Conservation (phyloP, 306 rosid species). For the Sphenostylis stenocarpa region DNA sequence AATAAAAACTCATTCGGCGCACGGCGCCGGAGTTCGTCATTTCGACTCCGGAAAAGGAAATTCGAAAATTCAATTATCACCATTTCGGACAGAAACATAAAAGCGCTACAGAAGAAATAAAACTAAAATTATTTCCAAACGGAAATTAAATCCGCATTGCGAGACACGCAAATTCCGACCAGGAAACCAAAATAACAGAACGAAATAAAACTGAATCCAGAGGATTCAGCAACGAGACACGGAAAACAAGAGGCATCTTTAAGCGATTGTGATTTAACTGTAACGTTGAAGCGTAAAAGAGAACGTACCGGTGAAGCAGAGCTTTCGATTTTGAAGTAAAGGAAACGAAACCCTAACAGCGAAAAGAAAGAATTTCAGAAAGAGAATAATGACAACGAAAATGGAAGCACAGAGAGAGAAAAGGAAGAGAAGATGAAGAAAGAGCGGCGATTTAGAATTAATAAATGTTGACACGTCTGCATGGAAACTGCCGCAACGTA, state of each 20-base stretch:
- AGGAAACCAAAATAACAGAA: slow-evolving; percentile 11
- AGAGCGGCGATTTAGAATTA: slow-evolving; percentile 60
- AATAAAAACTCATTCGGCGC: slow-evolving; percentile 21
- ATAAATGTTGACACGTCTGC: slow-evolving; percentile 58
- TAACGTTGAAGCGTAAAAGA: slow-evolving; percentile 30
- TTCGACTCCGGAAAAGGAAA: slow-evolving; percentile 35
- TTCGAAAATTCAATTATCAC: slow-evolving; percentile 31
- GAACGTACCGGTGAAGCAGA: slow-evolving; percentile 63
- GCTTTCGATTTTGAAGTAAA: slow-evolving; percentile 62
- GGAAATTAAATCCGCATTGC: slow-evolving; percentile 34
- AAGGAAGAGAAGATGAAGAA: slow-evolving; percentile 27
- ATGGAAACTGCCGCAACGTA: slow-evolving; percentile 57
- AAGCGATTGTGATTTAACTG: slow-evolving; percentile 9
- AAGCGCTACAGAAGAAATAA: neutral
- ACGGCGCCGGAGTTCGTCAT: slow-evolving; percentile 19
- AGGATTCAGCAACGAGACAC: neutral
- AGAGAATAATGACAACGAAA: slow-evolving; percentile 40
- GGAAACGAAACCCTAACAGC: slow-evolving; percentile 73
- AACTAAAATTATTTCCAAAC: neutral
- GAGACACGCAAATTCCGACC: neutral
- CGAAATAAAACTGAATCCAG: neutral
- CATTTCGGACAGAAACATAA: slow-evolving; percentile 43
- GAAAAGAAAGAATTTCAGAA: slow-evolving; percentile 30
- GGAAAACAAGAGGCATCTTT: slow-evolving; percentile 14
- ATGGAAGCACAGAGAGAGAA: slow-evolving; percentile 22